A percentile compares a stretch with the other conserved stretches of the same genome.
Evolutionary conservation across 352 stramenopile species (phyloP).

Genomic region (Pythium myriotylum): DNA sequence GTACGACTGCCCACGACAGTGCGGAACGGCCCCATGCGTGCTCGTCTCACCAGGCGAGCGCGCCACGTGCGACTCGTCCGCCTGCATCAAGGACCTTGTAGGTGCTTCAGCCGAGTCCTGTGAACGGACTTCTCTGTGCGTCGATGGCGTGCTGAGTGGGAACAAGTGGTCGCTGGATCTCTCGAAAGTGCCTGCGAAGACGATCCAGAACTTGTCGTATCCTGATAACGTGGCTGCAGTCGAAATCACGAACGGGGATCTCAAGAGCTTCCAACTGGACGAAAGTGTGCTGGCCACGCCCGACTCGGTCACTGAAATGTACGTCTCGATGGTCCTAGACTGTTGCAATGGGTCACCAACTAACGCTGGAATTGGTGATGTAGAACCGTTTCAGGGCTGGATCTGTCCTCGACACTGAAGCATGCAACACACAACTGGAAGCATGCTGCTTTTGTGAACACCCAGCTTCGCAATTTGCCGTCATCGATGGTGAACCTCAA

Average conservation of each 20-base stretch:
- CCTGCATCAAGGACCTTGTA: neutral
- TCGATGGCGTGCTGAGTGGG: neutral
- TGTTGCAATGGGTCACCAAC: too few species aligned
- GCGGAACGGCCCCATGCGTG: slow-evolving; percentile 39
- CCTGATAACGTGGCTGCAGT: neutral
- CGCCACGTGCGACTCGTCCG: slow-evolving; percentile 4
- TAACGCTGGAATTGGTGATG: too few species aligned
- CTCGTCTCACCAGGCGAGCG: slow-evolving; percentile 42
- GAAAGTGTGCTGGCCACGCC: neutral
- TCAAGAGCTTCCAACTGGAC: neutral
- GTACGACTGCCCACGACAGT: slow-evolving; percentile 41
- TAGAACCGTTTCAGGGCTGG: too few species aligned
- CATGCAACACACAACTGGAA: too few species aligned
- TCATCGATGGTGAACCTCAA: too few species aligned
- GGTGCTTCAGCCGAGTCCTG: neutral
- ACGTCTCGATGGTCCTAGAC: neutral
- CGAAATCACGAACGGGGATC: neutral
- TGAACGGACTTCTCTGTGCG: neutral
- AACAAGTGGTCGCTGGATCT: neutral
- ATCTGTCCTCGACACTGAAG: too few species aligned
- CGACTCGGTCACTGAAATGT: neutral
- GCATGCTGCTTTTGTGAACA: neutral
- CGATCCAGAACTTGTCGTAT: neutral
- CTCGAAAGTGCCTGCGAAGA: neutral
- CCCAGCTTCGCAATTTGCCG: slow-evolving; percentile 1